phyloP scores from a whole-genome alignment of 495 filamentous ascomycete species.

The Cenococcum geophilum region DNA sequence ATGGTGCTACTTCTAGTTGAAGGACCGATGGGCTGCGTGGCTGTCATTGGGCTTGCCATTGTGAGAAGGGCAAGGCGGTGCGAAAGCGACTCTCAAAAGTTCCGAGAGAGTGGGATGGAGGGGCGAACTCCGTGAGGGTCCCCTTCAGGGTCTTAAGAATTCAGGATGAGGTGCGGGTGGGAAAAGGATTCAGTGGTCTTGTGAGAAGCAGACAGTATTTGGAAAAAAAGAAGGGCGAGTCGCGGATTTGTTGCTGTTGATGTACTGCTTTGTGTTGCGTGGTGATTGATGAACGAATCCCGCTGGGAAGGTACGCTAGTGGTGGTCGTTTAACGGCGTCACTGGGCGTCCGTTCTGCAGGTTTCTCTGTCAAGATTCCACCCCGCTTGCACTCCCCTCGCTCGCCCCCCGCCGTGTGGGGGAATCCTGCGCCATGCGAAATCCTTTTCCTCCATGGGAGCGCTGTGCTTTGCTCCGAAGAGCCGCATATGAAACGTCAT shows the following conservation, averaged over 20 bases:
- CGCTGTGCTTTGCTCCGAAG: conserved; percentile 1
- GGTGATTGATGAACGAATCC: conserved; percentile 22
- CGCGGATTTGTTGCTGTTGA: conserved; percentile 23
- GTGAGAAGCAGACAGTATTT: conserved; percentile 24
- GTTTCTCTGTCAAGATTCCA: conserved; percentile 27
- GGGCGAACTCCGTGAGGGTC: conserved; percentile 5
- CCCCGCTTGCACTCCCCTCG: conserved; percentile 26
- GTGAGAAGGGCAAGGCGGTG: conserved; percentile 7
- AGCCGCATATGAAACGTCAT: not conserved
- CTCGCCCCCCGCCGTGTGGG: conserved; percentile 14
- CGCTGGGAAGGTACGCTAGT: not conserved
- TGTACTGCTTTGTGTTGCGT: conserved; percentile 28
- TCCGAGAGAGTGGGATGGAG: conserved; percentile 20
- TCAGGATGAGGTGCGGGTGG: not conserved
- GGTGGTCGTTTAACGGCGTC: not conserved
- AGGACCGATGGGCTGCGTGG: conserved; percentile 3
- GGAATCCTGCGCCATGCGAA: not conserved
- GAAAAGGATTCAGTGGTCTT: conserved; percentile 17
- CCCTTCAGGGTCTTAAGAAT: conserved; percentile 1
- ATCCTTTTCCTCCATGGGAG: not conserved
- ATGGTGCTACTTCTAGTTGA: conserved; percentile 14
- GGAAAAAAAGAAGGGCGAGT: conserved; percentile 24
- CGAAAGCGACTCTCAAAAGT: conserved; percentile 1
- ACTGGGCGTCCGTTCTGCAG: not conserved
- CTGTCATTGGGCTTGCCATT: conserved; percentile 11